A percentile compares a stretch with the other conserved stretches of the same genome.
Conservation (phyloP, 202 grass and related monocot species). For the Zizania palustris region DNA sequence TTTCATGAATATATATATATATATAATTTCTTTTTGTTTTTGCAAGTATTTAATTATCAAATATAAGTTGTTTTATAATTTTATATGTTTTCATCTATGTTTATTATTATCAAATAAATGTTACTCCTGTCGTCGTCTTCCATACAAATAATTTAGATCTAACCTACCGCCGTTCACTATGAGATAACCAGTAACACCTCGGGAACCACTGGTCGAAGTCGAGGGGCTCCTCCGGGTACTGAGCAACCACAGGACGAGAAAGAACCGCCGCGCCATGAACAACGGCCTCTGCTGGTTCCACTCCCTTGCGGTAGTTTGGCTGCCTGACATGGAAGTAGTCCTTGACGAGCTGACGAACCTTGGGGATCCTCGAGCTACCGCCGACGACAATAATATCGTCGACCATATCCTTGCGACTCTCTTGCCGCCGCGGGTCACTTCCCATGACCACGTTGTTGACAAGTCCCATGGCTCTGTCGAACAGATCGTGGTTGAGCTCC, state of each 20-base stretch:
- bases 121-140: too few relatives aligned
- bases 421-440: background rate
- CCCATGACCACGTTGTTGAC: background rate
- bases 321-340: background rate
- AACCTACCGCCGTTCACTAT: too few relatives aligned
- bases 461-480: slow-evolving; percentile 29
- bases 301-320: background rate
- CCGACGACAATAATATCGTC: slow-evolving; percentile 10
- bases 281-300: background rate
- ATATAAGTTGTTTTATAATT: too few relatives aligned
- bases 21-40: too few relatives aligned
- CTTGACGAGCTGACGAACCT: background rate
- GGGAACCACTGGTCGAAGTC: too few relatives aligned
- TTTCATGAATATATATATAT: too few relatives aligned
- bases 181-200: too few relatives aligned
- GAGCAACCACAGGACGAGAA: background rate
- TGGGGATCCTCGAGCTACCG: slow-evolving; percentile 1
- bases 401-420: background rate
- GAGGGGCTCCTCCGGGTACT: background rate
- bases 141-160: too few relatives aligned
- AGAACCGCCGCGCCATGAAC: background rate
- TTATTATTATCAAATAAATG: too few relatives aligned
- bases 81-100: too few relatives aligned
- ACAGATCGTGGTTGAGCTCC: slow-evolving; percentile 37
- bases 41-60: too few relatives aligned